phyloP scores from a whole-genome alignment of 208 protist genomes.

The Wallacemonas sp. region DNA sequence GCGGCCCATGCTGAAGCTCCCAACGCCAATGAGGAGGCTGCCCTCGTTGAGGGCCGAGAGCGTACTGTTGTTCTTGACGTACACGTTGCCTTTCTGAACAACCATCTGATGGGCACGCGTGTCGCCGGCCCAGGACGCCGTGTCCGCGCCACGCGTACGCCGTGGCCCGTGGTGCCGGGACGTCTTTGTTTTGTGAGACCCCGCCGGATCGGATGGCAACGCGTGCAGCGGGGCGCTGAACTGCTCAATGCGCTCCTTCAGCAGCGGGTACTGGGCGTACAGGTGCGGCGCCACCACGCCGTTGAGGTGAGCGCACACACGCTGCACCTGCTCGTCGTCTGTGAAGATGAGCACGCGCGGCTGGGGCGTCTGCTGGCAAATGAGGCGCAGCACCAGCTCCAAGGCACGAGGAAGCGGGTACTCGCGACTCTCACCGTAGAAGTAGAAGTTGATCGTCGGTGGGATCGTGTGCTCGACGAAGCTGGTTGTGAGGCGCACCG shows the following conservation, averaged over 20 bases:
- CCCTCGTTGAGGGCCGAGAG: slow-evolving; percentile 67
- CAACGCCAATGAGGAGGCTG: slow-evolving; percentile 66
- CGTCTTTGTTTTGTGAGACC: no score
- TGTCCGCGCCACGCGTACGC: not conserved
- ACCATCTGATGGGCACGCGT: slow-evolving; percentile 50
- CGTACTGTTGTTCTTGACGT: slow-evolving; percentile 75
- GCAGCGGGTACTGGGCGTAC: slow-evolving; percentile 13
- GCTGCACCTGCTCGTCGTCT: slow-evolving; percentile 29
- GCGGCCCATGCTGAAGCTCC: slow-evolving; percentile 58
- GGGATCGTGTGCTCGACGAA: slow-evolving; percentile 89
- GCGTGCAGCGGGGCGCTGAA: slow-evolving; percentile 37
- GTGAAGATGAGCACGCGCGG: slow-evolving; percentile 87
- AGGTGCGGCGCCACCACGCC: slow-evolving; percentile 4
- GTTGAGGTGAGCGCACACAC: slow-evolving; percentile 41
- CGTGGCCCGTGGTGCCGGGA: no score
- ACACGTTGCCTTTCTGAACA: slow-evolving; percentile 49
- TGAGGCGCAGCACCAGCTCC: slow-evolving; percentile 63
- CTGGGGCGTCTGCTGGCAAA: slow-evolving; percentile 52
- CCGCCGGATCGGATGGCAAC: no score
- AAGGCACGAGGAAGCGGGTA: slow-evolving; percentile 50
- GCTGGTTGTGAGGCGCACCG: slow-evolving; percentile 86
- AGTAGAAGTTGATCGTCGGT: slow-evolving; percentile 79
- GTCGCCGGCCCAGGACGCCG: not conserved
- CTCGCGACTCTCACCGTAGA: slow-evolving; percentile 42
- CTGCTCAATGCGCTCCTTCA: not conserved